Conservation (phyloP, 805 yeast species). For the Hyphopichia homilentoma region DNA sequence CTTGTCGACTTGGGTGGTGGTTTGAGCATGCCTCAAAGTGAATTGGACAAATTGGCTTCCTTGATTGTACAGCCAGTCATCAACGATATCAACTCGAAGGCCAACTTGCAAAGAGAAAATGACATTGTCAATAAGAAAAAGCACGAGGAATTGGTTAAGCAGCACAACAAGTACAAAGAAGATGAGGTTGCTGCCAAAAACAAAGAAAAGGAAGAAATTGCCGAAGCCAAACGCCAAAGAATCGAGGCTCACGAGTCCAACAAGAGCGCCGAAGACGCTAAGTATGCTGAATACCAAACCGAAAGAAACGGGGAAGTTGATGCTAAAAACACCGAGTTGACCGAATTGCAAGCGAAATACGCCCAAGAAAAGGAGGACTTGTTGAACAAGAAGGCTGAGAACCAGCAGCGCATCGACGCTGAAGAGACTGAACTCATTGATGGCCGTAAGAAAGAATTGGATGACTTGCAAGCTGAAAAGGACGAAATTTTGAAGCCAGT, state of each 20-base stretch:
- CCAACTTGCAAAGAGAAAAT: slow-evolving; percentile 60
- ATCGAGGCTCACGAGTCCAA: slow-evolving; percentile 26
- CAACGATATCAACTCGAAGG: slow-evolving; percentile 66
- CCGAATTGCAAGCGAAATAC: slow-evolving; percentile 34
- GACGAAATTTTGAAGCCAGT: slow-evolving; percentile 54
- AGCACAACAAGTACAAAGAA: slow-evolving; percentile 28
- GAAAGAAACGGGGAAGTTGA: slow-evolving; percentile 28
- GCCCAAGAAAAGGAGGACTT: slow-evolving; percentile 39
- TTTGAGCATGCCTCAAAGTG: slow-evolving; percentile 65
- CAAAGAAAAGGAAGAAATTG: slow-evolving; percentile 32
- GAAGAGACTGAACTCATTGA: slow-evolving; percentile 42
- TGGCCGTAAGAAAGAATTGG: slow-evolving; percentile 45
- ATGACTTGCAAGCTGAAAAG: slow-evolving; percentile 47
- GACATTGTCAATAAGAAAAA: slow-evolving; percentile 31
- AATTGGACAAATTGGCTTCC: slow-evolving; percentile 76
- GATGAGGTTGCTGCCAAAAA: slow-evolving; percentile 25
- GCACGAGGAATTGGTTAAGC: slow-evolving; percentile 28
- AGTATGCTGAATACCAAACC: slow-evolving; percentile 24
- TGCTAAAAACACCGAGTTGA: slow-evolving; percentile 23
- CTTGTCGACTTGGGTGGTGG: slow-evolving; percentile 84
- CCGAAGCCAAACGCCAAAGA: slow-evolving; percentile 33
- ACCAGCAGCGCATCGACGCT: slow-evolving; percentile 41
- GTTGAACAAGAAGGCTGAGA: slow-evolving; percentile 44
- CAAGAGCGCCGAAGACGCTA: slow-evolving; percentile 27
- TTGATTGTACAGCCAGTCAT: slow-evolving; percentile 81